These are phyloP conservation scores for Odonthalia washingtoniensis DNA, from an alignment of 31 red algal species.

Conservation along the genomic window DNA sequence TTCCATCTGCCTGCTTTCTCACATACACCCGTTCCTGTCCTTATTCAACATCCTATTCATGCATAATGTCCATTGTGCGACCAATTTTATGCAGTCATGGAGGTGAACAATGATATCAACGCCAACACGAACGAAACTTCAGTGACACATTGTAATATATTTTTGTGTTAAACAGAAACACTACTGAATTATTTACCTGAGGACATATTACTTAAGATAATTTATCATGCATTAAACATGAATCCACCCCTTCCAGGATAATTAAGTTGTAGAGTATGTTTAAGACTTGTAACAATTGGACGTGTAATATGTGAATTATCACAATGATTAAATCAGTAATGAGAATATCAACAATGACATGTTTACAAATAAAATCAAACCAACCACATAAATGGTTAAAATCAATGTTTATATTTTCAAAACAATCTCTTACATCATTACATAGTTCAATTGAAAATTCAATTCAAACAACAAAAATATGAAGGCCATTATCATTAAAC, in stretches of 20 bases:
- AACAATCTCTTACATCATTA: constrained; percentile 47
- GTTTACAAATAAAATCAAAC: constrained; percentile 17
- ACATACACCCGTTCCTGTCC: no score
- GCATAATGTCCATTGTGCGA: no score
- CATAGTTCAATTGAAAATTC: constrained; percentile 12
- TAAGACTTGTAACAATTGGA: constrained; percentile 47
- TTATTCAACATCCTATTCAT: no score
- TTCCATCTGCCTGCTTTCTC: no score
- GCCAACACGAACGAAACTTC: no score
- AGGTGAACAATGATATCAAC: no score
- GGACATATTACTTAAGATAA: constrained; percentile 59
- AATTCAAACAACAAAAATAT: no score
- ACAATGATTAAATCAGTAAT: constrained; percentile 49
- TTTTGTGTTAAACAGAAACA: no score
- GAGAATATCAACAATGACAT: constrained; percentile 34
- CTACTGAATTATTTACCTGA: constrained; percentile 64
- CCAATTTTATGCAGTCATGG: no score
- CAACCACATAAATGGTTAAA: constrained; percentile 41
- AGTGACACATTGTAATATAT: no score
- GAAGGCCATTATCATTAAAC: no score
- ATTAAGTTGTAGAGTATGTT: constrained; percentile 43
- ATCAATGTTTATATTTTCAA: constrained; percentile 63
- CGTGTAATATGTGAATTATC: constrained; percentile 40
- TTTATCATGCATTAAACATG: constrained; percentile 42
- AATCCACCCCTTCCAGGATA: constrained; percentile 41